phyloP scores from a whole-genome alignment of 2,329 filamentous ascomycete genomes.

The Fusarium pininemorale region DNA sequence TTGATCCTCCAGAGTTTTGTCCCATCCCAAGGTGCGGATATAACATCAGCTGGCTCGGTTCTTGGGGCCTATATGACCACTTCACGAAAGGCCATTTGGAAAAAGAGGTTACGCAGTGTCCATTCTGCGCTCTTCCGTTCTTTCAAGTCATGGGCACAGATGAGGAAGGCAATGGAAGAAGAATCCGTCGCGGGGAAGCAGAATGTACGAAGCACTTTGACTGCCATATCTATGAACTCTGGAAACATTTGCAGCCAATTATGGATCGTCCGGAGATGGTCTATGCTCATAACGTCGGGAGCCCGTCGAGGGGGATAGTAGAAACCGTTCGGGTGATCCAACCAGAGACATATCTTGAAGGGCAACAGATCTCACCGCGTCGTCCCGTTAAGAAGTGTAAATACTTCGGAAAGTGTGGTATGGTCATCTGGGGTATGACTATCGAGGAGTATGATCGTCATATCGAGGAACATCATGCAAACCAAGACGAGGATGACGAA shows the following conservation, averaged over 20 bases:
- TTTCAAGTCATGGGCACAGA: neutral
- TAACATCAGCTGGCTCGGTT: neutral
- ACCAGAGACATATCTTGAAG: neutral
- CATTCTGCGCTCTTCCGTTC: conserved; percentile 32
- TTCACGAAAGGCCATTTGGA: conserved; percentile 7
- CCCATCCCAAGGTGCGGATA: neutral
- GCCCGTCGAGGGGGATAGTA: neutral
- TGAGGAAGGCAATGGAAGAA: neutral
- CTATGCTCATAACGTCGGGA: neutral
- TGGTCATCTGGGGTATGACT: conserved; percentile 5
- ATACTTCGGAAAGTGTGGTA: conserved; percentile 26
- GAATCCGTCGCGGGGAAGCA: neutral
- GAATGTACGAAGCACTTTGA: conserved; percentile 35
- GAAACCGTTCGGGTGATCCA: neutral
- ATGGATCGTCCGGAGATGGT: neutral
- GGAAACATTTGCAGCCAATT: conserved; percentile 11
- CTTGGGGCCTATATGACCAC: conserved; percentile 22
- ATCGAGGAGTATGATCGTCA: conserved; percentile 12
- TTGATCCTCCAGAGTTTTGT: conserved; percentile 22
- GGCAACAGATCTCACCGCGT: neutral
- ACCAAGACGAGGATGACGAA: neutral
- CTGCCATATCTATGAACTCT: conserved; percentile 35
- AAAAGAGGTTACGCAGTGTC: neutral
- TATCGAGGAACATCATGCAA: neutral
- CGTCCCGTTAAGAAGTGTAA: neutral